Percentiles rank a stretch among this genome's conserved stretches.
These are phyloP conservation scores for Escovopsis sp. DNA, from an alignment of 2,329 filamentous ascomycete genomes.

Conservation along the genomic window DNA sequence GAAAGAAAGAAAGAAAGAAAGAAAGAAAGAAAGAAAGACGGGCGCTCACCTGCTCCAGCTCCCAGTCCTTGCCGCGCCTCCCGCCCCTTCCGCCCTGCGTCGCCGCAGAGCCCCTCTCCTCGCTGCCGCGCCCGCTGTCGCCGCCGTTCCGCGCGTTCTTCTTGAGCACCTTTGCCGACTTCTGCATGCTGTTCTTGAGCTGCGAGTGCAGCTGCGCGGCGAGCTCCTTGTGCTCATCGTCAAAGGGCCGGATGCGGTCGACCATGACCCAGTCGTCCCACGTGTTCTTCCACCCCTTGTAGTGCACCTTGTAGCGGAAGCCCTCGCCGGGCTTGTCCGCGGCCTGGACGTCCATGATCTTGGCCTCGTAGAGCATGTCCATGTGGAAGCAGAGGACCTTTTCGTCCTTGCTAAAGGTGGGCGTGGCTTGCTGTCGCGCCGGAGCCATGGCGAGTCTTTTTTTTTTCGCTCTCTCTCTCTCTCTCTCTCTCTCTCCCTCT, in stretches of 20 bases:
- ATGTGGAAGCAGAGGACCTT: conserved; percentile 94
- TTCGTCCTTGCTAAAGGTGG: conserved; percentile 62
- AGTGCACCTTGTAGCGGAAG: conserved; percentile 85
- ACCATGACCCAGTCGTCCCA: conserved; percentile 98
- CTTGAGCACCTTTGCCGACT: conserved; percentile 39
- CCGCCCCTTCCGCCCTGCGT: conserved; percentile 52
- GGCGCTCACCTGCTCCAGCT: conserved; percentile 60
- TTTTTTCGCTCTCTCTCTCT: background rate
- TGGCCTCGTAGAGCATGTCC: conserved; percentile 94
- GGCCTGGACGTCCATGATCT: conserved; percentile 65
- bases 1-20: no score
- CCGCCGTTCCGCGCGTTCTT: conserved; percentile 25
- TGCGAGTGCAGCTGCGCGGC: conserved; percentile 59
- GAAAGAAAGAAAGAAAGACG: background rate
- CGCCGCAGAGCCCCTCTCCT: conserved; percentile 53
- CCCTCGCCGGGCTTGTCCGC: conserved; percentile 55
- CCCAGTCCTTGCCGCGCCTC: conserved; percentile 63
- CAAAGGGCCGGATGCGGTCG: conserved; percentile 87
- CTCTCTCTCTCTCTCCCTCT: background rate
- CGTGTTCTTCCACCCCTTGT: conserved; percentile 99
- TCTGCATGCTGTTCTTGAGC: conserved; percentile 43
- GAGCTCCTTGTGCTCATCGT: conserved; percentile 86
- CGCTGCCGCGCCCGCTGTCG: conserved; percentile 52
- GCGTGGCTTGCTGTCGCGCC: conserved; percentile 26
- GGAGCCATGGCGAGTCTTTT: conserved; percentile 23